phyloP scores from a whole-genome alignment of 768 basidiomycete species.

The Boletus eberwhitei region DNA sequence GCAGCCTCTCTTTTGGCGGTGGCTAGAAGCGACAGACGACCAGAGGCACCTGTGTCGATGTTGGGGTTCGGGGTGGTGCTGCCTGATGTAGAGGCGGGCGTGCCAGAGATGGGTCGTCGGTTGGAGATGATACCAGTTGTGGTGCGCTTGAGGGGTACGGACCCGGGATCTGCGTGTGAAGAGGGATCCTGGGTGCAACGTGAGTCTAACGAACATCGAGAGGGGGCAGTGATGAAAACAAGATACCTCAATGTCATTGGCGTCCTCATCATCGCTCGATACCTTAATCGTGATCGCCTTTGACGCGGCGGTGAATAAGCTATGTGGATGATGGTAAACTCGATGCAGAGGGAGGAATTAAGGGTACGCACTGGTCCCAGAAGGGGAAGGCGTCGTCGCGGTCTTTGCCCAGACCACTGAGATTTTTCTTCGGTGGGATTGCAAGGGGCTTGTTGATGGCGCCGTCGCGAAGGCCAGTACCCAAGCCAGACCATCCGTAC shows the following conservation, averaged over 20 bases:
- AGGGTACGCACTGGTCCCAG: constrained; percentile 89
- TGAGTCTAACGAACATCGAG: neutral
- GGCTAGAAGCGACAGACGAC: constrained; percentile 50
- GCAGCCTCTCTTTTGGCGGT: constrained; percentile 79
- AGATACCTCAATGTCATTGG: constrained; percentile 21
- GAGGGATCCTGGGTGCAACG: constrained; percentile 9
- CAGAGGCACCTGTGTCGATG: constrained; percentile 1
- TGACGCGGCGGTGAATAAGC: constrained; percentile 75
- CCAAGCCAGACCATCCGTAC: constrained; percentile 89
- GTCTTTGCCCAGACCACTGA: constrained; percentile 88
- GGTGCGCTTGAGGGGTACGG: constrained; percentile 50
- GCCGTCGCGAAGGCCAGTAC: constrained; percentile 79
- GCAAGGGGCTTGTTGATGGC: constrained; percentile 74
- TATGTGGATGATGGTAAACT: constrained; percentile 5
- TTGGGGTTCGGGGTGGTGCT: constrained; percentile 36
- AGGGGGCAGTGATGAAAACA: neutral
- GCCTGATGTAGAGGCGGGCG: constrained; percentile 46
- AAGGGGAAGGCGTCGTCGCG: constrained; percentile 95
- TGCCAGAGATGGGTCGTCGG: constrained; percentile 52
- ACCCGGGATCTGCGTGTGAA: constrained; percentile 8
- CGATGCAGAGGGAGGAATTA: neutral
- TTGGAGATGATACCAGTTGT: constrained; percentile 75
- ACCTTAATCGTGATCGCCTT: constrained; percentile 76
- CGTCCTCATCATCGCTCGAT: constrained; percentile 49
- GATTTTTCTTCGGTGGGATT: constrained; percentile 78